A percentile compares a stretch with the other conserved stretches of the same genome.
Evolutionary conservation across 2,329 filamentous ascomycete species (phyloP).

Genomic region (Diplodia corticola): DNA sequence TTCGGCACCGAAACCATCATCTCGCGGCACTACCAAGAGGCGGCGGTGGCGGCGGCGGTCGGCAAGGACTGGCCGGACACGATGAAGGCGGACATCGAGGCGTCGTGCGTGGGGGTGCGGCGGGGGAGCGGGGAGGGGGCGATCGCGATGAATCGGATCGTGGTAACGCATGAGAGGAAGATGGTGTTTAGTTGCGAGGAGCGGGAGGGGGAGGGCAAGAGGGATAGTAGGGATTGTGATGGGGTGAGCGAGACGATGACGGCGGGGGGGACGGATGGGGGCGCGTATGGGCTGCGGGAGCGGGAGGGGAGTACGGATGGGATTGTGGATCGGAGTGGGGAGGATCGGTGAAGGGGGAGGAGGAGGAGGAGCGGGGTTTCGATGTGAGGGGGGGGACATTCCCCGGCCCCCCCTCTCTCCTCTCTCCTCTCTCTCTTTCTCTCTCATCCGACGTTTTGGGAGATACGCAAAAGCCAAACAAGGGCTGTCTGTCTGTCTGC

Average conservation of each 20-base stretch:
- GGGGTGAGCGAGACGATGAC: not conserved
- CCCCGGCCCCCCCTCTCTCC: no score
- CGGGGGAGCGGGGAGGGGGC: not conserved
- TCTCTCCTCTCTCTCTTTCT: no score
- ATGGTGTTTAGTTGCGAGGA: not conserved
- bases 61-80: conserved; percentile 1
- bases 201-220: no score
- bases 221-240: no score
- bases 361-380: no score
- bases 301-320: not conserved
- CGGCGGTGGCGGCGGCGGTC: not conserved
- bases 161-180: conserved; percentile 8
- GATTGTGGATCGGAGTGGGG: not conserved
- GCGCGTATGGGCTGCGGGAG: no score
- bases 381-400: no score
- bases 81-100: conserved; percentile 7
- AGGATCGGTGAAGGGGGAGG: no score
- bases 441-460: no score
- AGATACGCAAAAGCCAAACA: no score
- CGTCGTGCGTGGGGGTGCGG: not conserved
- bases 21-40: conserved; percentile 4
- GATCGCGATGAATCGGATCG: conserved; percentile 7
- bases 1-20: conserved; percentile 1
- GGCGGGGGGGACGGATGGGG: not conserved
- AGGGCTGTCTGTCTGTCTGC: no score